Evolutionary conservation across 2,329 filamentous ascomycete species (phyloP), one percentile per base, ranked within the genome.

Genomic region (Hymenoscyphus linearis): DNA sequence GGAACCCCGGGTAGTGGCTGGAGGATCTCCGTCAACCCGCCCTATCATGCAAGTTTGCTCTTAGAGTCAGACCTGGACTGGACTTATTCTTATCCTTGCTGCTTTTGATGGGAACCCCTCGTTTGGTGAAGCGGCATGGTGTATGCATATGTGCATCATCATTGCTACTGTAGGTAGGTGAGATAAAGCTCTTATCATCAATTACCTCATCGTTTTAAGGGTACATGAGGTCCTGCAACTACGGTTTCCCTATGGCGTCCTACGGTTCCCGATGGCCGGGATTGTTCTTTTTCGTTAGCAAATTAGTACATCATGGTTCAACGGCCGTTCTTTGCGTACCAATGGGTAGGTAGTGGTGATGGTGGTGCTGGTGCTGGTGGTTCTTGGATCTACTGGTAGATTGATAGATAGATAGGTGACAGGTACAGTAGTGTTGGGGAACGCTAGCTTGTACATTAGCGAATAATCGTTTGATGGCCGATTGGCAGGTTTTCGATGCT

Each of bases 221-320:
- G 57, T 47, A 18, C 40, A 37, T 26, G 22, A 26, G 12, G n/a
- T 26, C 36, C 27, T 40, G 26, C 52, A 31, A 52, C n/a, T n/a
- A n/a, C n/a, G n/a, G n/a, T n/a, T n/a, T n/a, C n/a, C n/a, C n/a
- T n/a, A n/a, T n/a, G n/a, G n/a, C n/a, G n/a, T n/a, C n/a, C n/a
- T n/a, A n/a, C n/a, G n/a, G n/a, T n/a, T n/a, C n/a, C n/a, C n/a
- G n/a, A n/a, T n/a, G n/a, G n/a, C n/a, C n/a, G n/a, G n/a, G n/a
- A n/a, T n/a, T n/a, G n/a, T n/a, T n/a, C n/a, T 58, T 57, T 61
- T 62, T 57, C 65, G 62, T 66, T 66, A 66, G 59, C 58, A 59
- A 66, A 65, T 64, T 50, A 44, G 16, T 6, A n/a, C 37, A n/a
- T 44, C 37, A 44, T 44, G 3, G 2, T 44, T 44, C 37, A 44